Conservation (phyloP, 2,329 filamentous ascomycete species). For the Mariannaea sp. region DNA sequence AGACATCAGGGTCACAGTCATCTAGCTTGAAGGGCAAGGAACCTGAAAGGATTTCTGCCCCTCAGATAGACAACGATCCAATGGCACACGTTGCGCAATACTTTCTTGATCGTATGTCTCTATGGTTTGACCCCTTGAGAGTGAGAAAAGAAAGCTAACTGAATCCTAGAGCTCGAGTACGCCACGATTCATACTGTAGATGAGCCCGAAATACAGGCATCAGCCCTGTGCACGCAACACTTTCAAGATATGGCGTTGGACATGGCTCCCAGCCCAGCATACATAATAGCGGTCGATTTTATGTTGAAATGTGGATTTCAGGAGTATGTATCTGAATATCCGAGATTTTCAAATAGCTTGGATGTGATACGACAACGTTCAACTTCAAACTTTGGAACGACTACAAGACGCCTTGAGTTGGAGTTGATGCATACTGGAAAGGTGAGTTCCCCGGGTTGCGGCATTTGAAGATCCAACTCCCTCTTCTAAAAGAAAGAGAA, state of each 20-base stretch:
- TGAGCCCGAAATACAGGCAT: slow-evolving; percentile 44
- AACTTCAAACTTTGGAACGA: slow-evolving; percentile 44
- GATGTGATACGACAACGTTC: slow-evolving; percentile 44
- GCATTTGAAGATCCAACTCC: no score
- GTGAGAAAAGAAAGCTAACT: slow-evolving; percentile 1
- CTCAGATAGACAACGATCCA: slow-evolving; percentile 40
- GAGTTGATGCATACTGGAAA: slow-evolving; percentile 57
- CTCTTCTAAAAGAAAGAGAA: not conserved
- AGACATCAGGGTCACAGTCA: slow-evolving; percentile 27
- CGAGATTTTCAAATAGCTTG: slow-evolving; percentile 43
- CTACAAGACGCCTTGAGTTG: slow-evolving; percentile 55
- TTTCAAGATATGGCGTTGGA: slow-evolving; percentile 40
- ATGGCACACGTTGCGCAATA: slow-evolving; percentile 50
- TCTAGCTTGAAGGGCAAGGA: slow-evolving; percentile 51
- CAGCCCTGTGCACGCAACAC: slow-evolving; percentile 51
- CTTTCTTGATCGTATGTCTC: slow-evolving; percentile 56
- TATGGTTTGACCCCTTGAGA: not conserved
- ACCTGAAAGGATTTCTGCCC: slow-evolving; percentile 42
- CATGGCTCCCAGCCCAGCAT: slow-evolving; percentile 37
- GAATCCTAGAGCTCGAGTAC: slow-evolving; percentile 53
- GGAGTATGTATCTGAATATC: slow-evolving; percentile 39
- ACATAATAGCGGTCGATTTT: slow-evolving; percentile 43
- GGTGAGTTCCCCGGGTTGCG: slow-evolving; percentile 49
- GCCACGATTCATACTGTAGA: slow-evolving; percentile 43
- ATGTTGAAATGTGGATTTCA: slow-evolving; percentile 46